Conservation (phyloP, 1,139 yeast genomes). For the Tardiomyces depauwii region DNA sequence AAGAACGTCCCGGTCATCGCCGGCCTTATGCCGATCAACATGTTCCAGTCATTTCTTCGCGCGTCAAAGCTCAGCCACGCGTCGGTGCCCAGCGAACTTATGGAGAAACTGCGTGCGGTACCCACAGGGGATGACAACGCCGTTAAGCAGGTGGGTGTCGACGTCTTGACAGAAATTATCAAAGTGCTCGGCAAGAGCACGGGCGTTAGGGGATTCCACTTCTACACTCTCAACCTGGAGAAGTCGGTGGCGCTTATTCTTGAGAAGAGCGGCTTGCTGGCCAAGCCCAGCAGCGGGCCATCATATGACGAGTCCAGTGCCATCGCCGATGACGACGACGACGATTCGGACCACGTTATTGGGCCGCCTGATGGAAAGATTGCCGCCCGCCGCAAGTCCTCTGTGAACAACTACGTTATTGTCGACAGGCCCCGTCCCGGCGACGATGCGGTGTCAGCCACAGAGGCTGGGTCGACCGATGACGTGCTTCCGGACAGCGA, state of each 20-base stretch:
- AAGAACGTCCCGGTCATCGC: constrained; percentile 59
- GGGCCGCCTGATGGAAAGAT: constrained; percentile 1
- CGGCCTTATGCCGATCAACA: constrained; percentile 94
- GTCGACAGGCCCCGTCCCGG: constrained; percentile 18
- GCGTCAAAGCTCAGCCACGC: constrained; percentile 91
- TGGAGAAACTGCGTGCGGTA: constrained; percentile 43
- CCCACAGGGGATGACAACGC: constrained; percentile 69
- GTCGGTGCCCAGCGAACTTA: constrained; percentile 51
- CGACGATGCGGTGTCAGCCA: neutral
- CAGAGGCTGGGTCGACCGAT: neutral
- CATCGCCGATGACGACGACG: constrained; percentile 18
- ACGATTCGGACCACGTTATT: neutral
- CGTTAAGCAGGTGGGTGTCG: constrained; percentile 77
- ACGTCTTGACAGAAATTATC: constrained; percentile 55
- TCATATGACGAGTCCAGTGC: constrained; percentile 16
- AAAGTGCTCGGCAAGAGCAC: constrained; percentile 34
- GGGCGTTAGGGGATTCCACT: constrained; percentile 66
- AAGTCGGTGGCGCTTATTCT: constrained; percentile 82
- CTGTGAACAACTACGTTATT: constrained; percentile 38
- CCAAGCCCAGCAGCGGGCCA: neutral
- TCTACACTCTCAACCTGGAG: constrained; percentile 82
- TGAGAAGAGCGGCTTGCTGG: constrained; percentile 38
- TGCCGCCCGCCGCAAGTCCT: constrained; percentile 33
- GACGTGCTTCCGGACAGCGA: neutral
- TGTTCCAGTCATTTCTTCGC: constrained; percentile 73